phyloP scores from a whole-genome alignment of 2,329 filamentous ascomycete genomes.

The Cordyceps sp. region DNA sequence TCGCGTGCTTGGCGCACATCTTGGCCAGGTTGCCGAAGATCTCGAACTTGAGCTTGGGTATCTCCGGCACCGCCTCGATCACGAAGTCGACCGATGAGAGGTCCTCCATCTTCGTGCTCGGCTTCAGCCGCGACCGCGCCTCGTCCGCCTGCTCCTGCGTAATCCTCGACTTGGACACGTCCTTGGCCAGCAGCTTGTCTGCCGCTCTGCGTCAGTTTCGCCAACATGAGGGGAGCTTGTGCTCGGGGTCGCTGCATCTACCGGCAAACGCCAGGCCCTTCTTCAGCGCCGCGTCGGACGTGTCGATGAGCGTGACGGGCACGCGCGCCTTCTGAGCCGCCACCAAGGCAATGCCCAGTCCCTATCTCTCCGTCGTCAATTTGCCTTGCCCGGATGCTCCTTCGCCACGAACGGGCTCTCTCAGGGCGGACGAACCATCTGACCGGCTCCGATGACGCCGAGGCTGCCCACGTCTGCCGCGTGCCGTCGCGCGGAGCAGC shows the following conservation, averaged over 20 bases:
- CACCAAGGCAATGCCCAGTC: conserved; percentile 87
- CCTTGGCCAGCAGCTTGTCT: conserved; percentile 89
- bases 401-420: not conserved
- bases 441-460: conserved; percentile 85
- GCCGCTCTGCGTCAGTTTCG: conserved; percentile 3
- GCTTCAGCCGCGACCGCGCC: conserved; percentile 49
- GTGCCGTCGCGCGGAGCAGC: conserved; percentile 41
- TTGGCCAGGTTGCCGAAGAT: conserved; percentile 75
- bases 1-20: conserved; percentile 68
- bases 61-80: conserved; percentile 93
- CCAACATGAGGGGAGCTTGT: not conserved
- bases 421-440: conserved; percentile 66
- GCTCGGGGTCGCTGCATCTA: too few species aligned
- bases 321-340: conserved; percentile 72
- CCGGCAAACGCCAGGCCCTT: conserved; percentile 84
- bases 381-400: not conserved
- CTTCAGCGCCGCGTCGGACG: conserved; percentile 65
- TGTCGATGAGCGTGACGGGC: conserved; percentile 75
- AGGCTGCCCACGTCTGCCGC: conserved; percentile 68
- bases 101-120: conserved; percentile 58
- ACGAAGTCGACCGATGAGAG: conserved; percentile 84
- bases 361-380: conserved; percentile 34
- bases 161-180: conserved; percentile 75
- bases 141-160: conserved; percentile 66
- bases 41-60: conserved; percentile 67